Evolutionary conservation across 495 filamentous ascomycete species (phyloP), one percentile per base, ranked within the genome.

Genomic region (Aspergillus carlsbadensis): DNA sequence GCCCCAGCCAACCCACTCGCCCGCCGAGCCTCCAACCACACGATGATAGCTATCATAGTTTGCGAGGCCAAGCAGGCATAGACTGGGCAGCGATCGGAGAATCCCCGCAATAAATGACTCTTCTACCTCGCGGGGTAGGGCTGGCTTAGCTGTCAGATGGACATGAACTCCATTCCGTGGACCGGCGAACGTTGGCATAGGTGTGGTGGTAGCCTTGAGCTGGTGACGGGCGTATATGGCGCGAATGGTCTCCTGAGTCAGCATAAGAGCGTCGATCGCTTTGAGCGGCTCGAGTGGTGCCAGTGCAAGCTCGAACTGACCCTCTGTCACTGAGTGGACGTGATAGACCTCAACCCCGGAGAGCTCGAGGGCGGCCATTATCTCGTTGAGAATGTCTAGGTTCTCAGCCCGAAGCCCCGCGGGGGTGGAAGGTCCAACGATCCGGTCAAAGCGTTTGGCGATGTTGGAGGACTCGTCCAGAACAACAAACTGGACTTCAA

Each of bases 401-500:
- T n/a, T n/a, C n/a, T n/a, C n/a, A n/a, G n/a, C n/a, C n/a, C n/a
- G n/a, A n/a, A n/a, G n/a, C n/a, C n/a, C n/a, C n/a, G n/a, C n/a
- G n/a, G n/a, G n/a, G n/a, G n/a, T n/a, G n/a, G n/a, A n/a, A n/a
- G n/a, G n/a, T n/a, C n/a, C n/a, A n/a, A n/a, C n/a, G n/a, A n/a
- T n/a, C n/a, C n/a, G n/a, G n/a, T n/a, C n/a, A n/a, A n/a, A n/a
- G n/a, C n/a, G n/a, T n/a, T n/a, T n/a, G n/a, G n/a, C n/a, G n/a
- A n/a, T n/a, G n/a, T n/a, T n/a, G n/a, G n/a, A n/a, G n/a, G n/a
- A n/a, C n/a, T n/a, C n/a, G n/a, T n/a, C n/a, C n/a, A n/a, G n/a
- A 36, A 90, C 82, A 18, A 85, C 70, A 46, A 92, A 83, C 62
- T 92, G 88, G 31, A 88, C 78, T 65, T 92, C 88, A 58, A 90